Conservation (phyloP, 208 protist species). For the Crithidia fasciculata region DNA sequence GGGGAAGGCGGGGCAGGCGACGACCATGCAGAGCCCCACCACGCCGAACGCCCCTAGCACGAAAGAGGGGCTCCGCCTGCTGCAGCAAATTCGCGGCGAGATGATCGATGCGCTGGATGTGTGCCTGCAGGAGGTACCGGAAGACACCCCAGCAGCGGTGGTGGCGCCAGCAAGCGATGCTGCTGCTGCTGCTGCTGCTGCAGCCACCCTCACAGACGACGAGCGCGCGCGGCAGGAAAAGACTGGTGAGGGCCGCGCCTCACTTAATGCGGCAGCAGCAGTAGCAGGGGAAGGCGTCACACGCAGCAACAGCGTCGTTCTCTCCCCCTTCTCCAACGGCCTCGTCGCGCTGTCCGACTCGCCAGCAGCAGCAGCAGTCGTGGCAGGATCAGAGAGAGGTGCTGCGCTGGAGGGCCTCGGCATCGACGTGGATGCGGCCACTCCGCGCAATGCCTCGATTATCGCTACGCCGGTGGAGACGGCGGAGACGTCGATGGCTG, state of each 20-base stretch:
- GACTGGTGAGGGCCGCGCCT: slow-evolving; percentile 6
- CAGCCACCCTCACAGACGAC: slow-evolving; percentile 2
- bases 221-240: slow-evolving; percentile 3
- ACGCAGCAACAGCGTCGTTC: slow-evolving; percentile 20
- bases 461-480: not conserved
- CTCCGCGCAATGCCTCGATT: slow-evolving; percentile 14
- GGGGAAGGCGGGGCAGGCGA: too few relatives aligned
- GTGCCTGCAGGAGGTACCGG: slow-evolving; percentile 75
- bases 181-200: not conserved
- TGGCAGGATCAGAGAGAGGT: not conserved
- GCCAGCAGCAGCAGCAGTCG: not conserved
- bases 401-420: slow-evolving; percentile 1
- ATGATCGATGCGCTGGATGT: slow-evolving; percentile 83
- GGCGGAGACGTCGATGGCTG: slow-evolving; percentile 6
- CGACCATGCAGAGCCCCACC: not conserved
- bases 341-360: not conserved
- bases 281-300: not conserved
- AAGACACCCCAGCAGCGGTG: not conserved
- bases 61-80: slow-evolving; percentile 10
- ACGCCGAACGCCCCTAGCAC: not conserved
- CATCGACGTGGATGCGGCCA: not conserved
- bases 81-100: slow-evolving; percentile 64
- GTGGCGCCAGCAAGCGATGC: not conserved
- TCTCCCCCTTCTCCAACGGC: slow-evolving; percentile 5
- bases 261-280: not conserved